These are phyloP conservation scores for Helotiales sp. DNA, from an alignment of 2,329 filamentous ascomycete species.

Conservation along the genomic window DNA sequence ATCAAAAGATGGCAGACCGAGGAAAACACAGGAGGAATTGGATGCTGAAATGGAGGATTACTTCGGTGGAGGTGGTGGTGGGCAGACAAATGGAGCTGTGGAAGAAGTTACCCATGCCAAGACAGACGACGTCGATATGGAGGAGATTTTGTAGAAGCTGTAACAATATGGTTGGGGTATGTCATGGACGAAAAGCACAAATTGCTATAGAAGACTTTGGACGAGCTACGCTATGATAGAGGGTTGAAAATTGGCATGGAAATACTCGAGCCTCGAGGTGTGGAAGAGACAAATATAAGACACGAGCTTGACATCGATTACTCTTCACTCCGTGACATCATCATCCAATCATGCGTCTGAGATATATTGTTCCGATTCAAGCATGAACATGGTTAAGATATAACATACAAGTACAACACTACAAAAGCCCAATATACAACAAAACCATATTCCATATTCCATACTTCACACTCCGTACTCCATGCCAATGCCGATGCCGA, in stretches of 20 bases:
- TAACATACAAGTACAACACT: too few relatives aligned
- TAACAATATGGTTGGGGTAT: background rate
- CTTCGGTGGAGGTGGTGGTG: constrained; percentile 58
- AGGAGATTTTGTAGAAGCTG: constrained; percentile 57
- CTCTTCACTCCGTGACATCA: too few relatives aligned
- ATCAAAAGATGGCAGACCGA: constrained; percentile 54
- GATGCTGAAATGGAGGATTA: constrained; percentile 98
- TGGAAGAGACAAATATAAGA: background rate
- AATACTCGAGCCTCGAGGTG: background rate
- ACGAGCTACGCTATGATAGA: background rate
- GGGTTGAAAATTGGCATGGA: background rate
- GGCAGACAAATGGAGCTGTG: constrained; percentile 36
- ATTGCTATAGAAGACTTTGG: background rate
- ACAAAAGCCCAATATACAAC: too few relatives aligned
- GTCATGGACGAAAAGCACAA: background rate
- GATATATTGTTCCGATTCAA: too few relatives aligned
- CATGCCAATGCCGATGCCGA: too few relatives aligned
- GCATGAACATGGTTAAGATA: too few relatives aligned
- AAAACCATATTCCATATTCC: too few relatives aligned
- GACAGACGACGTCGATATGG: constrained; percentile 55
- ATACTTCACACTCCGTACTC: too few relatives aligned
- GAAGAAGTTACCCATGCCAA: constrained; percentile 37
- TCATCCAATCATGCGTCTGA: too few relatives aligned
- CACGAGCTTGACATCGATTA: too few relatives aligned
- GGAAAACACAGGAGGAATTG: constrained; percentile 88